A percentile compares a stretch with the other conserved stretches of the same genome.
These are phyloP conservation scores for Grosmannia serpens DNA, from an alignment of 2,329 filamentous ascomycete species.

Conservation along the genomic window DNA sequence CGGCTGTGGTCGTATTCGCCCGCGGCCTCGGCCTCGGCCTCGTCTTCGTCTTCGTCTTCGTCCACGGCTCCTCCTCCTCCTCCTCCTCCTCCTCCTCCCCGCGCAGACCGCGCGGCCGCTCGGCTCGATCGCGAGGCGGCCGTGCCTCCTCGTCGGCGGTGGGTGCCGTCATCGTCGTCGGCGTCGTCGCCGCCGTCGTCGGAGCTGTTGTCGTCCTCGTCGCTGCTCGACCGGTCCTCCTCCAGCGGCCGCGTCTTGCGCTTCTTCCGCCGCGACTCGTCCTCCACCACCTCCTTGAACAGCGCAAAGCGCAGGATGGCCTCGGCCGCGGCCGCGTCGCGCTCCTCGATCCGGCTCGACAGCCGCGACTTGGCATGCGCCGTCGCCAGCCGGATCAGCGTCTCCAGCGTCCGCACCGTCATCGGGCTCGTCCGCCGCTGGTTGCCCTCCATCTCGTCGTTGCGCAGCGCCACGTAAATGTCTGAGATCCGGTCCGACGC, in stretches of 20 bases:
- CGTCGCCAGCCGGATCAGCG: slow-evolving; percentile 92
- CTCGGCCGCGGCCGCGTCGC: slow-evolving; percentile 80
- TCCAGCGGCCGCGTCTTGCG: slow-evolving; percentile 50
- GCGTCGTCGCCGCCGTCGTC: slow-evolving; percentile 8
- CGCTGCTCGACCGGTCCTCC: slow-evolving; percentile 46
- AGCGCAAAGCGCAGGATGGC: slow-evolving; percentile 85
- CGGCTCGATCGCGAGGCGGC: slow-evolving; percentile 18
- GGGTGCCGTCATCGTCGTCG: slow-evolving; percentile 5
- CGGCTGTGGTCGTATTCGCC: too few relatives aligned
- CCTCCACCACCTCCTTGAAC: slow-evolving; percentile 86
- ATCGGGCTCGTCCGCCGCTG: slow-evolving; percentile 88
- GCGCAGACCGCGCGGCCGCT: slow-evolving; percentile 17
- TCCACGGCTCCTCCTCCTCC: slow-evolving; percentile 38
- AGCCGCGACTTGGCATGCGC: slow-evolving; percentile 90
- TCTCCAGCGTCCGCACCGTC: slow-evolving; percentile 94
- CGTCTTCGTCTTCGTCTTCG: slow-evolving; percentile 37
- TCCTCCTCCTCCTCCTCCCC: slow-evolving; percentile 23
- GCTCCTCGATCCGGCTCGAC: slow-evolving; percentile 78
- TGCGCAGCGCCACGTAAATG: slow-evolving; percentile 83
- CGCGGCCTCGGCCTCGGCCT: not conserved
- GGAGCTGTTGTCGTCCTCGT: slow-evolving; percentile 43
- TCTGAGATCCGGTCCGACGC: slow-evolving; percentile 85
- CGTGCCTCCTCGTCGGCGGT: slow-evolving; percentile 11
- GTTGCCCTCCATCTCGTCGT: slow-evolving; percentile 91
- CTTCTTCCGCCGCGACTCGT: slow-evolving; percentile 72